phyloP scores from a whole-genome alignment of 106 monocot genomes.

The Phalaenopsis equestris region DNA sequence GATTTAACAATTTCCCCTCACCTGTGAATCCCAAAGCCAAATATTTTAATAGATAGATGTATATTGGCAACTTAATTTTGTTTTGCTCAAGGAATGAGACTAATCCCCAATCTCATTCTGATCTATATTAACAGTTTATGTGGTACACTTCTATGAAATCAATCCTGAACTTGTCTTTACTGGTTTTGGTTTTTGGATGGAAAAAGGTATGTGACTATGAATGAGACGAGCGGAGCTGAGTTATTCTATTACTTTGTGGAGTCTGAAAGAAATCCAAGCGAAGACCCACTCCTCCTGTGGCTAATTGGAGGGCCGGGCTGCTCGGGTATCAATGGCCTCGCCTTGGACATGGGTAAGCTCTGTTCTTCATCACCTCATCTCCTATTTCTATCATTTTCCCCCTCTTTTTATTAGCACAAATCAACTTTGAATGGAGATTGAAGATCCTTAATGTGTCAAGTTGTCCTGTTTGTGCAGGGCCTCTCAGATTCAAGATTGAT shows the following conservation, averaged over 20 bases:
- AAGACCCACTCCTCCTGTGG: constrained; percentile 17
- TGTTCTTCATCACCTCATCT: not conserved
- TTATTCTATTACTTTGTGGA: constrained; percentile 13
- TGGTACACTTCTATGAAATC: too few species aligned
- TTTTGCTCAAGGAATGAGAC: too few species aligned
- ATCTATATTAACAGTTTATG: too few species aligned
- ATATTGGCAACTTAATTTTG: too few species aligned
- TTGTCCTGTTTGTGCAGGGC: not conserved
- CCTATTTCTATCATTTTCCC: not conserved
- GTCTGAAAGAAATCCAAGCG: constrained; percentile 13
- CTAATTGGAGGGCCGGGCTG: constrained; percentile 19
- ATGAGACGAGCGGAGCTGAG: constrained; percentile 12
- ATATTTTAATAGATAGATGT: too few species aligned
- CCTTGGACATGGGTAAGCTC: constrained; percentile 9
- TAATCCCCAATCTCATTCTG: too few species aligned
- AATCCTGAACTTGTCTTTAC: not conserved
- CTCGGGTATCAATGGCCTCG: not conserved
- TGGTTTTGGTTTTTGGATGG: not conserved
- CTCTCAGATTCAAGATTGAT: constrained; percentile 3
- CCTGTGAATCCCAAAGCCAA: too few species aligned
- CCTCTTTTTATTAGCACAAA: not conserved
- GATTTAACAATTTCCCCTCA: too few species aligned
- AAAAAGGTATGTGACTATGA: constrained; percentile 9
- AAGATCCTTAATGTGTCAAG: not conserved
- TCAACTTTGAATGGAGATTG: not conserved